phyloP scores from a whole-genome alignment of 441 rosid genomes.

The Erysimum pusillum region DNA sequence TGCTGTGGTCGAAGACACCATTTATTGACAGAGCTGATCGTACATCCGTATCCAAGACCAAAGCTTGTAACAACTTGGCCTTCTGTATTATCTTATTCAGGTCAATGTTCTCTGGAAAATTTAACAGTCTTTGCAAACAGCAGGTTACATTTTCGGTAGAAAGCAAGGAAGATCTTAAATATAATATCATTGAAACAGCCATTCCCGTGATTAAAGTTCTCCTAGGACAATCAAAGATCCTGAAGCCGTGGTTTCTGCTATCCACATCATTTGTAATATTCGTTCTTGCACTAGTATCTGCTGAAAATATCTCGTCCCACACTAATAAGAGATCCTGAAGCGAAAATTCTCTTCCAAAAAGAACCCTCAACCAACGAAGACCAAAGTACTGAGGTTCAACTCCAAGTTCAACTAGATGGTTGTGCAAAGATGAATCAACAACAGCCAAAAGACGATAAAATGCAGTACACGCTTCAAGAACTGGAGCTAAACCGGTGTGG shows the following conservation, averaged over 20 bases:
- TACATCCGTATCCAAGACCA: slow-evolving; percentile 58
- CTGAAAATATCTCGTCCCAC: slow-evolving; percentile 88
- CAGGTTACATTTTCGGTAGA: slow-evolving; percentile 83
- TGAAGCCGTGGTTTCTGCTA: slow-evolving; percentile 49
- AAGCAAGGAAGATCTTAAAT: slow-evolving; percentile 82
- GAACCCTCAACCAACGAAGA: slow-evolving; percentile 90
- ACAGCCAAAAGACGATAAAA: slow-evolving; percentile 69
- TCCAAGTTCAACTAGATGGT: slow-evolving; percentile 88
- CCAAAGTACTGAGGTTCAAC: slow-evolving; percentile 94
- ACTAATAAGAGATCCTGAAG: slow-evolving; percentile 69
- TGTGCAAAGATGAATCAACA: slow-evolving; percentile 77
- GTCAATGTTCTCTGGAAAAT: slow-evolving; percentile 70
- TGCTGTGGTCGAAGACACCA: slow-evolving; percentile 47
- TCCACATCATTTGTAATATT: slow-evolving; percentile 41
- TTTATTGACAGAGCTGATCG: slow-evolving; percentile 42
- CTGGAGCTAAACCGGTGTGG: slow-evolving; percentile 66
- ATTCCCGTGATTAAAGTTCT: slow-evolving; percentile 74
- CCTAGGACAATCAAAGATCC: slow-evolving; percentile 60
- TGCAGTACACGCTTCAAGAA: slow-evolving; percentile 84
- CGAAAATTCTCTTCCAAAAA: slow-evolving; percentile 84
- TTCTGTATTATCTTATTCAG: slow-evolving; percentile 65
- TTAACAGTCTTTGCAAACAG: slow-evolving; percentile 81
- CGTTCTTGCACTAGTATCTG: slow-evolving; percentile 53
- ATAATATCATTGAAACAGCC: slow-evolving; percentile 81
- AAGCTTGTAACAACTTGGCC: slow-evolving; percentile 67